phyloP scores from a whole-genome alignment of 257 asterid genomes.

The Lantana camara region DNA sequence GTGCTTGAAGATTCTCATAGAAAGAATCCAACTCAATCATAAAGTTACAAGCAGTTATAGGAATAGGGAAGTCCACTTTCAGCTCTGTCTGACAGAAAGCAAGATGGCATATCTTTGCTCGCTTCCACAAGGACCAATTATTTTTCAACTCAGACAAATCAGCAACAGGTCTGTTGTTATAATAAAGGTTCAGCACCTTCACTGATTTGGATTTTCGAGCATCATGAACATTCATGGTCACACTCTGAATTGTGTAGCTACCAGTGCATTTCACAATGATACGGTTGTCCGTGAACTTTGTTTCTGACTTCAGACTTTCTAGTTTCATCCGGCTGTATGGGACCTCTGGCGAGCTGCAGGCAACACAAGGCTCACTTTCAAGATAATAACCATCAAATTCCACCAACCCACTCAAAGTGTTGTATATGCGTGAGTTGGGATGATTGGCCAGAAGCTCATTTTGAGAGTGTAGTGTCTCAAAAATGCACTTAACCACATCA shows the following conservation, averaged over 20 bases:
- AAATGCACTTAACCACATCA: slow-evolving; percentile 76
- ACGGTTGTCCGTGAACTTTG: slow-evolving; percentile 97
- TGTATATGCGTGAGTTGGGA: slow-evolving; percentile 98
- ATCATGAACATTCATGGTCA: slow-evolving; percentile 98
- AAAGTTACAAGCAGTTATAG: slow-evolving; percentile 95
- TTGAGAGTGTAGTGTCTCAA: slow-evolving; percentile 91
- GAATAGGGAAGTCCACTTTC: slow-evolving; percentile 93
- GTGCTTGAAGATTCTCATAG: slow-evolving; percentile 97
- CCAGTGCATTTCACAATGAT: slow-evolving; percentile 99
- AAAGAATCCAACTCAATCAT: slow-evolving; percentile 98
- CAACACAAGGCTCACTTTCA: slow-evolving; percentile 99
- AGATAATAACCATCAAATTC: slow-evolving; percentile 99
- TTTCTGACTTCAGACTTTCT: slow-evolving; percentile 95
- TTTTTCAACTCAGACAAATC: slow-evolving; percentile 97
- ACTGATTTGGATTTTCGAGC: slow-evolving; percentile 97
- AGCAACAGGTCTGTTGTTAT: slow-evolving; percentile 98
- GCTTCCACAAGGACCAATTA: slow-evolving; percentile 98
- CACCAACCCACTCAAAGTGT: slow-evolving; percentile 95
- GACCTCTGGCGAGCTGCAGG: slow-evolving; percentile 99
- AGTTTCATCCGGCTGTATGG: slow-evolving; percentile 98
- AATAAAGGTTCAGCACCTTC: slow-evolving; percentile 93
- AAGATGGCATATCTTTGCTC: slow-evolving; percentile 96
- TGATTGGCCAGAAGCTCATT: slow-evolving; percentile 99
- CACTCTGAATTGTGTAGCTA: slow-evolving; percentile 97
- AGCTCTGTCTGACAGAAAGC: slow-evolving; percentile 93